Percentiles rank a stretch among this genome's conserved stretches.
Evolutionary conservation across 2,329 filamentous ascomycete species (phyloP).

Genomic region (Chaetomium globosum): DNA sequence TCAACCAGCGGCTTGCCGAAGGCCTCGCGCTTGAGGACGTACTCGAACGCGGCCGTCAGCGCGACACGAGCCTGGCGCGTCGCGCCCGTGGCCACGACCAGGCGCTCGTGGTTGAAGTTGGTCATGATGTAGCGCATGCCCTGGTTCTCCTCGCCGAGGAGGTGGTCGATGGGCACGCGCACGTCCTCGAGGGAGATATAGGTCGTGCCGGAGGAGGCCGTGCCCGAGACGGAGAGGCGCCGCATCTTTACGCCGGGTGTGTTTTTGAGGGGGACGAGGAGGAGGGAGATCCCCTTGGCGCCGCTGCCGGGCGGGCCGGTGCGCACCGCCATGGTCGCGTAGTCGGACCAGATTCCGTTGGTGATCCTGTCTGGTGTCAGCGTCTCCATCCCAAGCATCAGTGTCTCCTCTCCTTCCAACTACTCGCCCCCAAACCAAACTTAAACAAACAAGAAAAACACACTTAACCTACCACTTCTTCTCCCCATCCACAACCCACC

Average conservation of each 20-base stretch:
- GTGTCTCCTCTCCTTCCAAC: too few species aligned
- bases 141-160: constrained; percentile 69
- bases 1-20: not conserved
- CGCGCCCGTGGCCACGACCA: constrained; percentile 66
- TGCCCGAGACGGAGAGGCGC: not conserved
- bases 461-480: not conserved
- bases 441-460: not conserved
- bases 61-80: not conserved
- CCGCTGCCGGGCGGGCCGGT: constrained; percentile 64
- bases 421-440: too few species aligned
- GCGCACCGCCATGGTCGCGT: constrained; percentile 70
- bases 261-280: constrained; percentile 54
- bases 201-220: constrained; percentile 55
- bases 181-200: constrained; percentile 78
- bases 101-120: constrained; percentile 78
- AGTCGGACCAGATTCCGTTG: constrained; percentile 71
- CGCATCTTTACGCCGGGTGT: not conserved
- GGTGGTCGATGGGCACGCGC: constrained; percentile 68
- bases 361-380: constrained; percentile 56
- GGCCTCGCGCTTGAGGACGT: not conserved
- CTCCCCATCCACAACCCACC: not conserved
- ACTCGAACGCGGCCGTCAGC: not conserved
- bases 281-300: constrained; percentile 63
- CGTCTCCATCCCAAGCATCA: constrained; percentile 46
- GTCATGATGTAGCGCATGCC: constrained; percentile 77